These are phyloP conservation scores for Exophiala mesophila DNA, from an alignment of 2,329 filamentous ascomycete genomes.

Conservation along the genomic window DNA sequence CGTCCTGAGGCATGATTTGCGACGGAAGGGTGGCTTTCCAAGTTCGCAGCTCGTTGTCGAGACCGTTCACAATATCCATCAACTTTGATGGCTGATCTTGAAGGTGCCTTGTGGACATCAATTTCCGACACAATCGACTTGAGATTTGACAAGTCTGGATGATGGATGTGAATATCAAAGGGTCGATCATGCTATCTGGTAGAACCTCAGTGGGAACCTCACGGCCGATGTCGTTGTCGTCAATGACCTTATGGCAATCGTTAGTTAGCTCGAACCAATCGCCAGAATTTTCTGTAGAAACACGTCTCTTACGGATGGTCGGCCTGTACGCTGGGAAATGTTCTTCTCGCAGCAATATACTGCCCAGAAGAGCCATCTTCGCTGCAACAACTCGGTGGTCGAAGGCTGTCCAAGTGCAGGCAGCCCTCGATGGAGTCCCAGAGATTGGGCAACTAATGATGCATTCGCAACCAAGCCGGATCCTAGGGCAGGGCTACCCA, in stretches of 20 bases:
- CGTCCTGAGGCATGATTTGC: background rate
- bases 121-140: background rate
- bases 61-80: background rate
- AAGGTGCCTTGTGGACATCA: background rate
- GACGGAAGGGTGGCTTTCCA: background rate
- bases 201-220: background rate
- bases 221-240: background rate
- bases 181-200: slow-evolving; percentile 1
- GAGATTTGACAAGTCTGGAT: slow-evolving; percentile 1
- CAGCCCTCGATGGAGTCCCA: background rate
- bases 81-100: background rate
- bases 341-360: slow-evolving; percentile 1
- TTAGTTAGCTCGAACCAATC: too few relatives aligned
- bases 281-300: too few relatives aligned
- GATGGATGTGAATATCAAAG: background rate
- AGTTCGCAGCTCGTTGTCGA: background rate
- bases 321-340: background rate
- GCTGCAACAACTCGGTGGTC: background rate
- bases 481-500: slow-evolving; percentile 1
- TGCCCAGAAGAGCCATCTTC: background rate
- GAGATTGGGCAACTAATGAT: background rate
- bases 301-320: background rate
- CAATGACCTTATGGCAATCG: background rate
- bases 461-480: slow-evolving; percentile 1
- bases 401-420: background rate